Evolutionary conservation across 306 rosid species (phyloP).

Genomic region (Begonia peltatifolia): DNA sequence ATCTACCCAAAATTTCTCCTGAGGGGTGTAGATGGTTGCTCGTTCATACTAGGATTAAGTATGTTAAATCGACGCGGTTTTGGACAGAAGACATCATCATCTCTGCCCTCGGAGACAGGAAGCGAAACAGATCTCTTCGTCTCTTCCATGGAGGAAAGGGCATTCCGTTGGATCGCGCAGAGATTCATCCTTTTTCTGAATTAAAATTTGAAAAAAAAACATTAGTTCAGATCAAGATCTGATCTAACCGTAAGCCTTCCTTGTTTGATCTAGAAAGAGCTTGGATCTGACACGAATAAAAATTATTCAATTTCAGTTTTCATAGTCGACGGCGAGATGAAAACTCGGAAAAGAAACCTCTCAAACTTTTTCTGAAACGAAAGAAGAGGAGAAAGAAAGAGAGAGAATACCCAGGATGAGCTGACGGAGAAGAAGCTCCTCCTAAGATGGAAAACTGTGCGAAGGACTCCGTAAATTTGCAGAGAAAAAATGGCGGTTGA

Average conservation of each 20-base stretch:
- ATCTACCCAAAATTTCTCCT: constrained; percentile 59
- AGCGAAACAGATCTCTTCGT: constrained; percentile 19
- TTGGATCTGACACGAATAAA: too few relatives aligned
- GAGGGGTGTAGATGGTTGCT: constrained; percentile 30
- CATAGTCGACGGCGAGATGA: too few relatives aligned
- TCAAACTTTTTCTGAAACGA: too few relatives aligned
- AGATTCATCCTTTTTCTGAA: constrained; percentile 42
- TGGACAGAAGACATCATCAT: constrained; percentile 52
- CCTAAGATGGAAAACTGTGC: constrained; percentile 7
- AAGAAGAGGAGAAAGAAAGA: too few relatives aligned
- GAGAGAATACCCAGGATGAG: background rate
- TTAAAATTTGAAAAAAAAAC: background rate
- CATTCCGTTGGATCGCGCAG: constrained; percentile 48
- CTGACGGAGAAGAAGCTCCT: constrained; percentile 14
- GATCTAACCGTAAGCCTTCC: constrained; percentile 8
- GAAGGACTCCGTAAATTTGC: background rate
- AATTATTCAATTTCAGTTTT: too few relatives aligned
- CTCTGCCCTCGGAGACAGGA: constrained; percentile 17
- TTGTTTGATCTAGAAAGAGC: too few relatives aligned
- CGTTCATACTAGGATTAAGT: constrained; percentile 31
- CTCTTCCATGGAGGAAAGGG: constrained; percentile 52
- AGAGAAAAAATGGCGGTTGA: background rate
- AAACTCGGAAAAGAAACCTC: too few relatives aligned
- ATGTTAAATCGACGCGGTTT: constrained; percentile 78
- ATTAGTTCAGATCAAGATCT: constrained; percentile 24